A percentile compares a stretch with the other conserved stretches of the same genome.
Evolutionary conservation across 495 filamentous ascomycete species (phyloP).

Genomic region (Neurospora tetrasperma): DNA sequence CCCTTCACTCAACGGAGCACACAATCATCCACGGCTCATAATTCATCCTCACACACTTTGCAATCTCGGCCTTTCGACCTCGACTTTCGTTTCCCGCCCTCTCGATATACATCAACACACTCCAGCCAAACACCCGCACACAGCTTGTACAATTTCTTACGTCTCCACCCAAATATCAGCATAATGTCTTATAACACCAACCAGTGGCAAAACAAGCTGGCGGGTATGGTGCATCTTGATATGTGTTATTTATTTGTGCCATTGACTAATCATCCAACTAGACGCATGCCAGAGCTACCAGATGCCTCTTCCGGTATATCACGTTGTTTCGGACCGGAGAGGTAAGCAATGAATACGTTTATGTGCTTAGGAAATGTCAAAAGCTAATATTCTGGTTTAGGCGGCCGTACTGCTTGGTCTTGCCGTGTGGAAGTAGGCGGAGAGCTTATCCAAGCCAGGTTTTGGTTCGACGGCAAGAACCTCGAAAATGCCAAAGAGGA

Average conservation of each 20-base stretch:
- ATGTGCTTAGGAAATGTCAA: not conserved
- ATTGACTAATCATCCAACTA: slow-evolving; percentile 17
- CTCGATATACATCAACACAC: not conserved
- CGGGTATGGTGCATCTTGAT: slow-evolving; percentile 9
- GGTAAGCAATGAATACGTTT: slow-evolving; percentile 37
- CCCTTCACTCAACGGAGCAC: not conserved
- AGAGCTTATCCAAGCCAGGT: slow-evolving; percentile 52
- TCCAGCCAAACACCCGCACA: not conserved
- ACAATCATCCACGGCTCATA: not conserved
- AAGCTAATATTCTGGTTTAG: slow-evolving; percentile 28
- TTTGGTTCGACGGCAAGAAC: slow-evolving; percentile 85
- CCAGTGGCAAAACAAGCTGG: slow-evolving; percentile 22
- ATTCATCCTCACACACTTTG: not conserved
- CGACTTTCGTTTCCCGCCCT: not conserved
- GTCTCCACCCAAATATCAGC: not conserved
- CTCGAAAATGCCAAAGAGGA: slow-evolving; percentile 85
- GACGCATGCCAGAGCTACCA: slow-evolving; percentile 51
- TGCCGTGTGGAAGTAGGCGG: slow-evolving; percentile 54
- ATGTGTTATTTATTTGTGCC: not conserved
- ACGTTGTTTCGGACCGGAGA: slow-evolving; percentile 69
- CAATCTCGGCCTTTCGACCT: not conserved
- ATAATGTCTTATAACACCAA: slow-evolving; percentile 12
- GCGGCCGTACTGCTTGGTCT: slow-evolving; percentile 88
- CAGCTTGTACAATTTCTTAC: not conserved
- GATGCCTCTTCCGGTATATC: slow-evolving; percentile 49